phyloP scores from a whole-genome alignment of 2,329 filamentous ascomycete species.

The Xylaria sp. region DNA sequence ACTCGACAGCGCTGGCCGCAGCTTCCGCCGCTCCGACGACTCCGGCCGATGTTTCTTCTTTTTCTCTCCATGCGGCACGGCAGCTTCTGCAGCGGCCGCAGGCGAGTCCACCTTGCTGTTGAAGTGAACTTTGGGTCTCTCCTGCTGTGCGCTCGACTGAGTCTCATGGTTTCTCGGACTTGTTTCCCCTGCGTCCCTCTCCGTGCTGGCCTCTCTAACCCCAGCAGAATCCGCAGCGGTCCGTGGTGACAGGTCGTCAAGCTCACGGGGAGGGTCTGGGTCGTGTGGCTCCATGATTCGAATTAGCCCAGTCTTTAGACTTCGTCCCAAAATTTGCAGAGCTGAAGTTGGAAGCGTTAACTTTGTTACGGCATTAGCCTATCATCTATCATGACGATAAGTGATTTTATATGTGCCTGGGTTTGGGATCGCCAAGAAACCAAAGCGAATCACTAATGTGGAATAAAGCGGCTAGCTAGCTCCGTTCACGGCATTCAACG shows the following conservation, averaged over 20 bases:
- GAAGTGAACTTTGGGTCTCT: constrained; percentile 38
- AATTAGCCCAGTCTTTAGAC: not conserved
- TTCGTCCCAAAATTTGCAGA: not conserved
- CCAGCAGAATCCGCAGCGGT: not conserved
- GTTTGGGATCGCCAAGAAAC: not conserved
- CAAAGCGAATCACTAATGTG: not conserved
- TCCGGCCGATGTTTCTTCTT: constrained; percentile 19
- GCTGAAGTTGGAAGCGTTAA: no score
- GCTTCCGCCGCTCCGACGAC: constrained; percentile 39
- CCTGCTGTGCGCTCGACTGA: constrained; percentile 17
- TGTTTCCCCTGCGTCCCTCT: not conserved
- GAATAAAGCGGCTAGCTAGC: not conserved
- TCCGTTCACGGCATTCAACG: not conserved
- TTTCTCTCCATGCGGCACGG: constrained; percentile 20
- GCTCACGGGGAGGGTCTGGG: constrained; percentile 31
- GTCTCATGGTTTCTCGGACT: not conserved
- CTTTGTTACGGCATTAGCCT: not conserved
- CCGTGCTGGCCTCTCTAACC: not conserved
- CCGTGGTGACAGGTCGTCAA: constrained; percentile 20
- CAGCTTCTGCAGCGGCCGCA: constrained; percentile 13
- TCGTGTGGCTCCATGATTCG: constrained; percentile 24
- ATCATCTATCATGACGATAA: not conserved
- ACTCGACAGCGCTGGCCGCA: constrained; percentile 54
- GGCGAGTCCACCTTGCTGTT: constrained; percentile 23
- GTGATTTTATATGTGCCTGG: not conserved